These are phyloP conservation scores for Trichosporon inkin DNA, from an alignment of 1,284 basidiomycete species.

Conservation along the genomic window DNA sequence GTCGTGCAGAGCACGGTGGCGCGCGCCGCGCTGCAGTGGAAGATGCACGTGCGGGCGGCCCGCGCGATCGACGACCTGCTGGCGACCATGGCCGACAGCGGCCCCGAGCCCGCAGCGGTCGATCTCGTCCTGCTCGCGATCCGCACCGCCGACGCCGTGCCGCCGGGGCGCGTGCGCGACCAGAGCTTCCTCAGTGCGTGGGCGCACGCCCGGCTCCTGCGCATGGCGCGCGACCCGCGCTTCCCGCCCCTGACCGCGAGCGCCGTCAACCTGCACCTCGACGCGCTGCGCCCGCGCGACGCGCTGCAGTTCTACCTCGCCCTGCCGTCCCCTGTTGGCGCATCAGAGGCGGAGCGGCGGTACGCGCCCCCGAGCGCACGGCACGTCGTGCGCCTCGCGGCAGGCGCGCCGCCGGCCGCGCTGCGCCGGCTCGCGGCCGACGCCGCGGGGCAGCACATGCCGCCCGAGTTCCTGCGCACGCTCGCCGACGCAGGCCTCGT, in stretches of 20 bases:
- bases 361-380: slow-evolving; percentile 6
- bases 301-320: slow-evolving; percentile 19
- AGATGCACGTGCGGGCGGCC: slow-evolving; percentile 15
- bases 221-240: slow-evolving; percentile 14
- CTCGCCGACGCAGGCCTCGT: slow-evolving; percentile 16
- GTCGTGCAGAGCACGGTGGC: slow-evolving; percentile 22
- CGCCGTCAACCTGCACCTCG: slow-evolving; percentile 10
- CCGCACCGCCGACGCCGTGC: slow-evolving; percentile 9
- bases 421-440: slow-evolving; percentile 14
- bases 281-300: background rate
- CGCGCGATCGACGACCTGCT: slow-evolving; percentile 20
- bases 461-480: slow-evolving; percentile 13
- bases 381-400: slow-evolving; percentile 15
- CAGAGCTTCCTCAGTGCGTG: slow-evolving; percentile 1
- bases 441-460: background rate
- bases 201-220: slow-evolving; percentile 13
- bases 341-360: background rate
- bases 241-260: slow-evolving; percentile 17
- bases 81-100: slow-evolving; percentile 16
- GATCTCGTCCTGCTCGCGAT: slow-evolving; percentile 18
- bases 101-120: background rate
- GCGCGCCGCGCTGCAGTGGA: slow-evolving; percentile 18
- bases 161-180: background rate
- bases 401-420: background rate
- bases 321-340: slow-evolving; percentile 5